phyloP scores from a whole-genome alignment of 1,284 basidiomycete species.

The Retiboletus fuscus region DNA sequence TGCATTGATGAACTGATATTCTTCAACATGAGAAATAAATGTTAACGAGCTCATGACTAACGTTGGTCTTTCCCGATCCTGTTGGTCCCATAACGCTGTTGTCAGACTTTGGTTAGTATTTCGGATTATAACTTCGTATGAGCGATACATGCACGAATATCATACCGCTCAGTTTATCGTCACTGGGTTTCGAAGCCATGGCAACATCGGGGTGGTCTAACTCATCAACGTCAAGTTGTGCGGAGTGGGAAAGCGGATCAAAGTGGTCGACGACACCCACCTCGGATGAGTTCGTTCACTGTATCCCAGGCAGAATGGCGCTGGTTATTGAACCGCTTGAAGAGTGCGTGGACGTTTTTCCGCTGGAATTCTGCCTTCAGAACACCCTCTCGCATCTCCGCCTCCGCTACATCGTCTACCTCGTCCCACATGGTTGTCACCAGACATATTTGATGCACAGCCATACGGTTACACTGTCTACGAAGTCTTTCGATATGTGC shows the following conservation, averaged over 20 bases:
- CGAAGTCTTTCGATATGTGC: constrained; percentile 13
- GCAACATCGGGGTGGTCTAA: neutral
- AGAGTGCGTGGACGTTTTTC: neutral
- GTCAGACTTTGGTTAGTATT: too few species aligned
- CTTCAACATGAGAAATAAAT: neutral
- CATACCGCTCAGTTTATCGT: neutral
- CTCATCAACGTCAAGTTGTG: neutral
- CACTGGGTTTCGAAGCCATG: neutral
- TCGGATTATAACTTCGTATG: neutral
- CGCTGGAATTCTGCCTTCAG: constrained; percentile 15
- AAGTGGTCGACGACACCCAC: neutral
- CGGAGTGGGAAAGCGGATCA: neutral
- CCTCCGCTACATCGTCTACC: constrained; percentile 10
- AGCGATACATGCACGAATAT: constrained; percentile 14
- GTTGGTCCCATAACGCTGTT: constrained; percentile 26
- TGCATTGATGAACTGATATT: constrained; percentile 20
- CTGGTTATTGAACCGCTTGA: constrained; percentile 22
- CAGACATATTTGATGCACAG: constrained; percentile 17
- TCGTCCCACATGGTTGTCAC: constrained; percentile 33
- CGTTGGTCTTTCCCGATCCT: constrained; percentile 32
- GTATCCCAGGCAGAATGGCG: constrained; percentile 10
- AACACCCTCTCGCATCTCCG: neutral
- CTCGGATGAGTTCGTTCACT: constrained; percentile 1
- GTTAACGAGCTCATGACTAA: neutral
- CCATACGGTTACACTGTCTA: constrained; percentile 1